Conservation (phyloP, 192 early-diverging fungal genomes). For the Backusella mclennaniae region DNA sequence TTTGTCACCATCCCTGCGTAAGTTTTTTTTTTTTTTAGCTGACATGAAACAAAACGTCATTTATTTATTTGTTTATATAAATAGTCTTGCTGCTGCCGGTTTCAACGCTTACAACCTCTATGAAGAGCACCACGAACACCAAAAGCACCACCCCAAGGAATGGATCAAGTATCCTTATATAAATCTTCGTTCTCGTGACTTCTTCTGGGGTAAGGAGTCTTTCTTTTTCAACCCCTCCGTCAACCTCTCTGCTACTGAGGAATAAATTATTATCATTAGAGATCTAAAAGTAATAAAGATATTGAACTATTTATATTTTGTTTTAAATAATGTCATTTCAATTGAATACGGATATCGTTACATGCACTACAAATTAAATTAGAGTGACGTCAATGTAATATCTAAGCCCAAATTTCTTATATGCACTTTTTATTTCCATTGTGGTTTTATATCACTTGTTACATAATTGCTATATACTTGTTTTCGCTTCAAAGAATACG, state of each 20-base stretch:
- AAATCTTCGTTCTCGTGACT: constrained; percentile 42
- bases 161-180: constrained; percentile 33
- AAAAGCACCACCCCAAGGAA: constrained; percentile 30
- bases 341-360: no score
- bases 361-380: no score
- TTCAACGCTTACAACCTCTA: constrained; percentile 40
- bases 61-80: not conserved
- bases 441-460: no score
- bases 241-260: constrained; percentile 28
- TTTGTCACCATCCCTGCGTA: constrained; percentile 40
- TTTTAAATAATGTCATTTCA: no score
- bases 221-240: constrained; percentile 38
- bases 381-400: no score
- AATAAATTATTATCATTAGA: not conserved
- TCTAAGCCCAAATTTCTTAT: no score
- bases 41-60: not conserved
- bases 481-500: no score
- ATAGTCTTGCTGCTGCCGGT: constrained; percentile 31
- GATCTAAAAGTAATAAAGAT: no score
- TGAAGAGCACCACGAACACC: constrained; percentile 28
- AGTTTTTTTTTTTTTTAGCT: not conserved
- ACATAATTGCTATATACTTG: no score
- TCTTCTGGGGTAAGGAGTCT: constrained; percentile 39
- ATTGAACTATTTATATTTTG: no score
- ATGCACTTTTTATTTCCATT: no score